Percentiles rank a stretch among this genome's conserved stretches.
Evolutionary conservation across 2,329 filamentous ascomycete species (phyloP).

Genomic region (Intubia oerlemansii): DNA sequence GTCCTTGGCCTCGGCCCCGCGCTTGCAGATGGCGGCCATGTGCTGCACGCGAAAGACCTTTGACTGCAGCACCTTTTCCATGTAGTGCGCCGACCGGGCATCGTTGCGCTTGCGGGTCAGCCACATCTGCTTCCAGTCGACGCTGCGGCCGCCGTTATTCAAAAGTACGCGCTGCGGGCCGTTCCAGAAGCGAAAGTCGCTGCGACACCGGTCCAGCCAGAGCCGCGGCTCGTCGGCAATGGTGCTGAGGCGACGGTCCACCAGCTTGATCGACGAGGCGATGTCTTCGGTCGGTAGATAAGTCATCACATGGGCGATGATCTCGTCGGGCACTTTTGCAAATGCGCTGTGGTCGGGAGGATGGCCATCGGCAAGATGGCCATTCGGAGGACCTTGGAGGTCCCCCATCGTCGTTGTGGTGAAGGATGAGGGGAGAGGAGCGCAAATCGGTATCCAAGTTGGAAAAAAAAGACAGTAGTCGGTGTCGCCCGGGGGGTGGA

Average conservation of each 20-base stretch:
- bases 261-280: slow-evolving; percentile 23
- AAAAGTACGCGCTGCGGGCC: slow-evolving; percentile 37
- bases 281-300: slow-evolving; percentile 35
- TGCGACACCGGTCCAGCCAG: slow-evolving; percentile 58
- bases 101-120: slow-evolving; percentile 32
- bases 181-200: slow-evolving; percentile 57
- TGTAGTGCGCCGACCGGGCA: slow-evolving; percentile 23
- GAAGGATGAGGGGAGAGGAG: no score
- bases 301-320: slow-evolving; percentile 58
- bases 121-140: slow-evolving; percentile 55
- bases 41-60: slow-evolving; percentile 49
- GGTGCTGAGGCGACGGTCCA: slow-evolving; percentile 41
- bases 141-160: slow-evolving; percentile 23
- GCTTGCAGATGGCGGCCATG: slow-evolving; percentile 46
- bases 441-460: no score
- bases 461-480: no score
- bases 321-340: slow-evolving; percentile 83
- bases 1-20: slow-evolving; percentile 81
- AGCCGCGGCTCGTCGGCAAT: slow-evolving; percentile 52
- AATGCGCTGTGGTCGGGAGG: no score
- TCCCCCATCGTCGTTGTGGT: no score
- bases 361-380: no score
- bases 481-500: no score
- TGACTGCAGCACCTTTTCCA: slow-evolving; percentile 49
- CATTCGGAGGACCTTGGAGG: no score